Evolutionary conservation across 176 grass and related monocot species (phyloP), one percentile per base, ranked within the genome.

Genomic region (Bothriochloa decipiens): DNA sequence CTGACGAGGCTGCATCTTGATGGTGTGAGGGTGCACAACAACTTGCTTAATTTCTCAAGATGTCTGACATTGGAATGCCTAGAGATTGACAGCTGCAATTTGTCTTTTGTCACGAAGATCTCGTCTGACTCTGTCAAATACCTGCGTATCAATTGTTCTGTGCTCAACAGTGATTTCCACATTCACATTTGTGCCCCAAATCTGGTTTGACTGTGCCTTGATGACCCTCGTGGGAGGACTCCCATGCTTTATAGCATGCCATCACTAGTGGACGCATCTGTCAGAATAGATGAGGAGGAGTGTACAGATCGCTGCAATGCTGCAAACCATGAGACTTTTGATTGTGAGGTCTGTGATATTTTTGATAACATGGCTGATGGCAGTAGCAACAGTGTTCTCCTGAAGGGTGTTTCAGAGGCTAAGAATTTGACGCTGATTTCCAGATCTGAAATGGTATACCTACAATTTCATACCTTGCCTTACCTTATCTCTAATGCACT

Each of bases 31-130:
- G 60, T 63, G 25, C n/a, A 28, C 41, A 46, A 5, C 18, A 47
- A 6, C 3, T 27, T 72, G 11, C 23, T 41, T 3, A 36, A 85
- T 45, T 85, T 78, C 75, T 76, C 65, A 10, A 10, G 65, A 26
- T 85, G 74, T 16, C 74, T 25, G 26, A 7, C 50, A 5, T 49
- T 83, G 81, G 41, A 83, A 35, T 8, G 75, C 49, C 58, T 75
- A 23, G 15, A 74, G 28, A 17, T 83, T 35, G 8, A 0, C 3
- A 8, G 1, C 3, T 83, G 20, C 2, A 5, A 37, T 42, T 37
- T 83, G 27, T 12, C 5, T 4, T 43, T 3, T 11, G 71, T 29
- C 40, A 75, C 35, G 7, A 65, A 42, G 13, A 63, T 83, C 32
- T 64, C 8, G 0, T 83, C 71, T 14, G 4, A 18, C 0, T 83